A percentile compares a stretch with the other conserved stretches of the same genome.
phyloP scores from a whole-genome alignment of 1,284 basidiomycete genomes.

The Xerocomus nothofagi region DNA sequence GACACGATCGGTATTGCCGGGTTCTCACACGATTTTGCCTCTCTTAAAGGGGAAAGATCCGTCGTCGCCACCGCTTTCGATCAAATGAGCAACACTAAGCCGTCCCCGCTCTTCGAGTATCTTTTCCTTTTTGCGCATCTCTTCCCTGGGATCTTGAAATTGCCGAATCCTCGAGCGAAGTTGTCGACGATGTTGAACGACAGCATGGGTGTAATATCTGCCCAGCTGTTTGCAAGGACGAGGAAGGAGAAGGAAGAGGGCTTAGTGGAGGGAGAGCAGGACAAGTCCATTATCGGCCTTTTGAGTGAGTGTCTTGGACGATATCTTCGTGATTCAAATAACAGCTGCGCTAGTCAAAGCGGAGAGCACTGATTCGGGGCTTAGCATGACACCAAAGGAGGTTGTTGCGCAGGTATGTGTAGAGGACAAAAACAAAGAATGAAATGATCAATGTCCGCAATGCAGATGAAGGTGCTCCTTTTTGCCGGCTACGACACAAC shows the following conservation, averaged over 20 bases:
- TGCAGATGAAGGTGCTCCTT: slow-evolving; percentile 35
- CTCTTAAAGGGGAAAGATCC: slow-evolving; percentile 49
- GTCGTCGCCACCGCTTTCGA: slow-evolving; percentile 48
- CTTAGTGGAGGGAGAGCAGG: slow-evolving; percentile 23
- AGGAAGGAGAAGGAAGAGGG: slow-evolving; percentile 41
- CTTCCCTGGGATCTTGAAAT: slow-evolving; percentile 43
- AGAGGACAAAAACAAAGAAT: background rate
- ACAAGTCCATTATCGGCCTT: slow-evolving; percentile 55
- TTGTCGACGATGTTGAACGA: slow-evolving; percentile 38
- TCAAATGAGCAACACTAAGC: slow-evolving; percentile 37
- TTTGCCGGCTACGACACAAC: slow-evolving; percentile 47
- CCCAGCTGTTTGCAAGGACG: slow-evolving; percentile 45
- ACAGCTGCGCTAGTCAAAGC: slow-evolving; percentile 46
- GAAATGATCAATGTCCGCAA: background rate
- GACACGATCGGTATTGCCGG: slow-evolving; percentile 60
- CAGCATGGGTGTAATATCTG: slow-evolving; percentile 46
- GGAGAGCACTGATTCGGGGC: slow-evolving; percentile 40
- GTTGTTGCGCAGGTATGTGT: slow-evolving; percentile 53
- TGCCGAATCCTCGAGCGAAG: slow-evolving; percentile 44
- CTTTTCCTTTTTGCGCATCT: slow-evolving; percentile 43
- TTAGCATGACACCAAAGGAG: slow-evolving; percentile 46
- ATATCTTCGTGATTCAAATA: background rate
- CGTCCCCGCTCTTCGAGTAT: slow-evolving; percentile 31
- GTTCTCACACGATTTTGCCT: slow-evolving; percentile 58
- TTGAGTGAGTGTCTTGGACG: slow-evolving; percentile 41